Base-by-base conservation (phyloP, 2,329 filamentous ascomycete species). In the Colletotrichum truncatum region DNA sequence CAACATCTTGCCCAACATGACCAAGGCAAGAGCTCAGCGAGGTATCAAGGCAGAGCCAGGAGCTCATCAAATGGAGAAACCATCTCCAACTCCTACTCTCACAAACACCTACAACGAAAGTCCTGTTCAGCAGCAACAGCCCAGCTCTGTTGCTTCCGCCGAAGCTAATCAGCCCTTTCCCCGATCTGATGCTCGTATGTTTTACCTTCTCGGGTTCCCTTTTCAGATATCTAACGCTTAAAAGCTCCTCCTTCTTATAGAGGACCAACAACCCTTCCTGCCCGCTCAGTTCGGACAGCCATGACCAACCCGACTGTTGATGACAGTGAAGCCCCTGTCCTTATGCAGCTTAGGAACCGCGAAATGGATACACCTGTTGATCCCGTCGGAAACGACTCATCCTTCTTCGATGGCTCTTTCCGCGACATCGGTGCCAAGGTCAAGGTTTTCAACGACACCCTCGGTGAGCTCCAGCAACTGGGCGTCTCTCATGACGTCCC, bases 401-500 rank as follows among this genome's bases (percentile, higher is more conserved):
- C 55, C 66, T 80, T 81, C 66, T 80, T 81, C 36, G 76, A 81
- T 39, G 77, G 75, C 2, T 82, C 80, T 1, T 82, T 82, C 38
- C 75, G 78, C 43, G 83, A 85, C 6, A 87, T 93, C 4, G 89
- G 89, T 0, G 81, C 84, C n/a, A 84, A 87, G 46, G 78, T 91
- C 1, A 91, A 91, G 54, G 82, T 85, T 0, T 87, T 89, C 51
- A 89, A 93, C 2, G 83, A 91, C 48, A 87, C 87, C 0, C 84
- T 93, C 0, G 87, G 87, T 3, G 86, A 91, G 49, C 84, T 97
- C 0, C 88, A 93, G 53, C 84, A 89, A 6, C 84, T 95, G 0
- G 92, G 91, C 0, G 89, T 97, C 1, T 89, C 91, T 52, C 87
- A 91, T 16, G 86, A 89, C 4, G 86, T 93, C 0, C 86, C 87